These are phyloP conservation scores for Chlorophyllum brunneum DNA, from an alignment of 768 basidiomycete species.

Conservation along the genomic window DNA sequence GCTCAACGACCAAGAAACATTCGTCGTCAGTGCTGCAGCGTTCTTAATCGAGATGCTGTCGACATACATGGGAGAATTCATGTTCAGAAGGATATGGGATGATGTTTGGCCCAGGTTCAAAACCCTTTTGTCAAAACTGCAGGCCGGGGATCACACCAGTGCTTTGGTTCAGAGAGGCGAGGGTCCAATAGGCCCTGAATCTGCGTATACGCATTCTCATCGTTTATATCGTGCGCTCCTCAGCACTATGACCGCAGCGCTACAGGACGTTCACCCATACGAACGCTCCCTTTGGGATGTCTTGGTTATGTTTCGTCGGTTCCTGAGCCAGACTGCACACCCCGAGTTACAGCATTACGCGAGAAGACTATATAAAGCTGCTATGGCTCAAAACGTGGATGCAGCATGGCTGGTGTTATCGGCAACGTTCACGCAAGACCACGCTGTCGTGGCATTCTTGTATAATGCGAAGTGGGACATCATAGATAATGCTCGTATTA, in stretches of 20 bases:
- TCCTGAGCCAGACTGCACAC: slow-evolving; percentile 63
- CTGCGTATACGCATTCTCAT: slow-evolving; percentile 79
- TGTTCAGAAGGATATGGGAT: slow-evolving; percentile 83
- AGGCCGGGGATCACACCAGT: slow-evolving; percentile 57
- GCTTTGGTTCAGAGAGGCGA: slow-evolving; percentile 59
- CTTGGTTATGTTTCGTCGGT: slow-evolving; percentile 69
- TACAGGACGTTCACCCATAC: slow-evolving; percentile 62
- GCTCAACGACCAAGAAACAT: slow-evolving; percentile 66
- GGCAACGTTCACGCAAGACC: slow-evolving; percentile 44
- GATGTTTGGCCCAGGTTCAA: slow-evolving; percentile 89
- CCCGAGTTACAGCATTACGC: slow-evolving; percentile 72
- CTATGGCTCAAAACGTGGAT: slow-evolving; percentile 67
- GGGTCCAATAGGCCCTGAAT: slow-evolving; percentile 55
- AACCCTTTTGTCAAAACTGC: slow-evolving; percentile 53
- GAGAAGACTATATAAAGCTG: slow-evolving; percentile 55
- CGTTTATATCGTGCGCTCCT: slow-evolving; percentile 76
- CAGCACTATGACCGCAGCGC: slow-evolving; percentile 65
- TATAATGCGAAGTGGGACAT: slow-evolving; percentile 63
- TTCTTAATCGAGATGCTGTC: slow-evolving; percentile 70
- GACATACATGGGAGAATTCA: slow-evolving; percentile 73
- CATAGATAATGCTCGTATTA: slow-evolving; percentile 32
- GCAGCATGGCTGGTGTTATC: slow-evolving; percentile 78
- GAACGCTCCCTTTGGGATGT: slow-evolving; percentile 82
- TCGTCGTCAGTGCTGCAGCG: slow-evolving; percentile 77
- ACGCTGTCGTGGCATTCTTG: slow-evolving; percentile 47